These are phyloP conservation scores for Quercus lobata DNA, from an alignment of 331 rosid species.

Conservation along the genomic window DNA sequence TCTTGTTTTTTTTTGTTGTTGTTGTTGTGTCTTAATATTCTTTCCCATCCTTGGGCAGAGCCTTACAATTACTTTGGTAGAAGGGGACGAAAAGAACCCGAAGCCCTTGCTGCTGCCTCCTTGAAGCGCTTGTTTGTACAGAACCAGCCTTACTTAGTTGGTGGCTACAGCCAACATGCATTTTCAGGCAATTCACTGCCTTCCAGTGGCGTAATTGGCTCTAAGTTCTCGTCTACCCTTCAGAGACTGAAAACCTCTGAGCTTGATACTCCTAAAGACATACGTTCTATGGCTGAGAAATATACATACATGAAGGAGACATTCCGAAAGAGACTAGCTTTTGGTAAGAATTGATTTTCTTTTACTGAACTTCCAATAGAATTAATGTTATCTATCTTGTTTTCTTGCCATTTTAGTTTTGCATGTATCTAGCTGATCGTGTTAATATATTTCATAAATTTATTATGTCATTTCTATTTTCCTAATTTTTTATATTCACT, in stretches of 20 bases:
- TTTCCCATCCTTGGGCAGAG: constrained; percentile 42
- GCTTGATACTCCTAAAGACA: constrained; percentile 53
- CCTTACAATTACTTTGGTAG: constrained; percentile 88
- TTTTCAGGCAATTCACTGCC: constrained; percentile 45
- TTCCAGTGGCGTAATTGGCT: constrained; percentile 65
- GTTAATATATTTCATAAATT: neutral
- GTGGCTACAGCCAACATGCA: constrained; percentile 87
- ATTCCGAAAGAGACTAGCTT: constrained; percentile 75
- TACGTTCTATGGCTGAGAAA: constrained; percentile 84
- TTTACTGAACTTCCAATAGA: neutral
- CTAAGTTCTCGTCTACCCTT: constrained; percentile 66
- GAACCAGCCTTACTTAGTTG: constrained; percentile 80
- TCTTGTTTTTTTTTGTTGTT: too few relatives aligned
- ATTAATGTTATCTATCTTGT: neutral
- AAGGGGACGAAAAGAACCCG: constrained; percentile 97
- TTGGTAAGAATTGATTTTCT: constrained; percentile 54
- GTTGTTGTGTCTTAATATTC: constrained; percentile 4
- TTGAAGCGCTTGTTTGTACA: constrained; percentile 89
- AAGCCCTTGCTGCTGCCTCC: constrained; percentile 96
- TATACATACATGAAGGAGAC: constrained; percentile 88
- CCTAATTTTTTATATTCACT: neutral
- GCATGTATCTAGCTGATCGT: neutral
- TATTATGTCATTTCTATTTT: neutral
- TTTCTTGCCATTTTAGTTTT: neutral
- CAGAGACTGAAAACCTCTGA: constrained; percentile 61